These are phyloP conservation scores for Kwoniella botswanensis DNA, from an alignment of 768 basidiomycete genomes.

Conservation along the genomic window DNA sequence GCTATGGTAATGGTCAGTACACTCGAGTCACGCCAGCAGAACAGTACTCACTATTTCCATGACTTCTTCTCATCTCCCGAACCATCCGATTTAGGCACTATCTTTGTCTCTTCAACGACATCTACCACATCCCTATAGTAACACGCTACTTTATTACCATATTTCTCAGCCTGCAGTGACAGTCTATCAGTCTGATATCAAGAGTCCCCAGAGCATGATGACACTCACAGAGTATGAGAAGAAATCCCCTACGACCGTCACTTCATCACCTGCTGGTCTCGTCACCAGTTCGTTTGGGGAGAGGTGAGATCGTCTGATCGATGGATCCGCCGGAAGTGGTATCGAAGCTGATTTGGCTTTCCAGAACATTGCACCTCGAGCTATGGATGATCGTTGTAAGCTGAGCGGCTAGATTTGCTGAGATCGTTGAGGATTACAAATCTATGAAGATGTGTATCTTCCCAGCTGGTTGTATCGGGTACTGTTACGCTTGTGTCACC, in stretches of 20 bases:
- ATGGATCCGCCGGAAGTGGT: conserved; percentile 40
- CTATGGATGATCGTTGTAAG: too few species aligned
- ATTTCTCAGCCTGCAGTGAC: conserved; percentile 43
- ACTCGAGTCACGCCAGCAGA: not conserved
- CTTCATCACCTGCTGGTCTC: conserved; percentile 42
- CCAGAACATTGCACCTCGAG: conserved; percentile 9
- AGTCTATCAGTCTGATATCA: not conserved
- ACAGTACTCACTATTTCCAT: conserved; percentile 56
- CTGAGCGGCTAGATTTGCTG: too few species aligned
- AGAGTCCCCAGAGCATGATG: too few species aligned
- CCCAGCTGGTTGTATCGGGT: not conserved
- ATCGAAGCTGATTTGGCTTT: conserved; percentile 39
- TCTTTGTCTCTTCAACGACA: conserved; percentile 55
- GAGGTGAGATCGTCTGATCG: conserved; percentile 47
- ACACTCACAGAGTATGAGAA: conserved; percentile 42
- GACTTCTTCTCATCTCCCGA: conserved; percentile 51
- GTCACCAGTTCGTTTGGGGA: conserved; percentile 50
- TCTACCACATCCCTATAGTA: conserved; percentile 50
- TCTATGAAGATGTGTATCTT: not conserved
- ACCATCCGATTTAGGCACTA: conserved; percentile 46
- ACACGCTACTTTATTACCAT: conserved; percentile 47
- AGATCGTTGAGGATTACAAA: too few species aligned
- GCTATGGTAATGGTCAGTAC: conserved; percentile 33
- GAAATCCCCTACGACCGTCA: conserved; percentile 52
- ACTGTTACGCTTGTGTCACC: not conserved